Evolutionary conservation across 1,284 basidiomycete species (phyloP).

Genomic region (Mycosarcoma mackinlayi): DNA sequence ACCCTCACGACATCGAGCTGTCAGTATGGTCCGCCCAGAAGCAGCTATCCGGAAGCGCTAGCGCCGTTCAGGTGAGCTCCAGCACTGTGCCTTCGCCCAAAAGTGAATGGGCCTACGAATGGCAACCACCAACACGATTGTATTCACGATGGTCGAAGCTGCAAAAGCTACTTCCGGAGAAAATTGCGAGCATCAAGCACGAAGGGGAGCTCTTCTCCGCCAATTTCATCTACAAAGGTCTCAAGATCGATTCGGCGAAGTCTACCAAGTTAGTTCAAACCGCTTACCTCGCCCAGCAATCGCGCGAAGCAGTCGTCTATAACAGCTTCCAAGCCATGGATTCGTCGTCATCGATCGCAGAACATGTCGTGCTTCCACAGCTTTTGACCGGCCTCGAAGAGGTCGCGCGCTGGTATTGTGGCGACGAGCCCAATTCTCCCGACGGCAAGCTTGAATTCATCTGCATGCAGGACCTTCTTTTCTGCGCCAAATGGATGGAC

Average conservation of each 20-base stretch:
- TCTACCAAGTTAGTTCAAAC: slow-evolving; percentile 6
- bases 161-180: slow-evolving; percentile 8
- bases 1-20: neutral
- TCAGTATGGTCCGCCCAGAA: neutral
- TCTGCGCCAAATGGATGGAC: slow-evolving; percentile 7
- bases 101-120: slow-evolving; percentile 4
- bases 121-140: neutral
- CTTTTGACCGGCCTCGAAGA: slow-evolving; percentile 21
- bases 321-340: neutral
- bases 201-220: slow-evolving; percentile 20
- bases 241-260: neutral
- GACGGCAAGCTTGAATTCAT: slow-evolving; percentile 3
- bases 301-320: slow-evolving; percentile 13
- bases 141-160: slow-evolving; percentile 13
- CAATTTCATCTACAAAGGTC: slow-evolving; percentile 19
- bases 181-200: slow-evolving; percentile 8
- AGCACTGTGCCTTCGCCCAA: neutral
- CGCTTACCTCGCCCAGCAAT: neutral
- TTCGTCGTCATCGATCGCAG: neutral
- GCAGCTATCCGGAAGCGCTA: neutral
- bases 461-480: slow-evolving; percentile 1
- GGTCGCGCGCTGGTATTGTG: slow-evolving; percentile 14
- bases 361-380: slow-evolving; percentile 1
- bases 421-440: neutral
- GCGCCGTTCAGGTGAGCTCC: neutral